These are phyloP conservation scores for Leccinum obscurum DNA, from an alignment of 768 basidiomycete species.

Conservation along the genomic window DNA sequence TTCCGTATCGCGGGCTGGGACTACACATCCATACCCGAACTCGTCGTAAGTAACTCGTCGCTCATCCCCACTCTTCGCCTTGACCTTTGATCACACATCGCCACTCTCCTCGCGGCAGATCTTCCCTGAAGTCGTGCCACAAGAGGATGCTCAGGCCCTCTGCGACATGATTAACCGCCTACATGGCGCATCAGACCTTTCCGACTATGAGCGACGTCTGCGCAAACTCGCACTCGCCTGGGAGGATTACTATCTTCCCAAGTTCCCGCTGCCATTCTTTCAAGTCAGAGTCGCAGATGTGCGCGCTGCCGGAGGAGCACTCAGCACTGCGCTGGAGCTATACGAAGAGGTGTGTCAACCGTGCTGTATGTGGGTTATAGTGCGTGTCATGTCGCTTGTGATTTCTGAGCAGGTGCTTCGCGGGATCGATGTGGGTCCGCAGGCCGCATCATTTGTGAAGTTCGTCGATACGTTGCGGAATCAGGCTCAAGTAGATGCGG, in stretches of 20 bases:
- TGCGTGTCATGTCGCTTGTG: slow-evolving; percentile 1
- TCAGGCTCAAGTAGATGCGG: slow-evolving; percentile 26
- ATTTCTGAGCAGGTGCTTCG: slow-evolving; percentile 22
- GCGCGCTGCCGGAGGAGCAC: slow-evolving; percentile 31
- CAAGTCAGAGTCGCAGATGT: slow-evolving; percentile 35
- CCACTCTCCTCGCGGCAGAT: slow-evolving; percentile 9
- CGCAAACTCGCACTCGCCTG: slow-evolving; percentile 31
- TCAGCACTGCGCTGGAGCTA: slow-evolving; percentile 30
- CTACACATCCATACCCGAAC: slow-evolving; percentile 26
- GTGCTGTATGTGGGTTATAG: neutral
- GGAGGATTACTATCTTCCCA: slow-evolving; percentile 35
- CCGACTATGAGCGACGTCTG: slow-evolving; percentile 22
- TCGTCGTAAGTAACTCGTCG: slow-evolving; percentile 24
- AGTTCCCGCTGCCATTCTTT: slow-evolving; percentile 32
- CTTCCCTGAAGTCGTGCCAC: slow-evolving; percentile 22
- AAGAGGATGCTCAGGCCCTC: slow-evolving; percentile 24
- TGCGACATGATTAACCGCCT: slow-evolving; percentile 17
- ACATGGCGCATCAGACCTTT: slow-evolving; percentile 17
- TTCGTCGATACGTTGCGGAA: slow-evolving; percentile 29
- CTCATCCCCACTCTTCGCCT: neutral
- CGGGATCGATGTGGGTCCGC: slow-evolving; percentile 19
- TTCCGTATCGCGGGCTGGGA: slow-evolving; percentile 29
- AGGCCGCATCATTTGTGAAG: slow-evolving; percentile 18
- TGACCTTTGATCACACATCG: slow-evolving; percentile 5
- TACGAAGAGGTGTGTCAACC: slow-evolving; percentile 30